Evolutionary conservation across 208 protist genomes (phyloP), one percentile per base, ranked within the genome.

Genomic region (Wallacemonas rigidus): DNA sequence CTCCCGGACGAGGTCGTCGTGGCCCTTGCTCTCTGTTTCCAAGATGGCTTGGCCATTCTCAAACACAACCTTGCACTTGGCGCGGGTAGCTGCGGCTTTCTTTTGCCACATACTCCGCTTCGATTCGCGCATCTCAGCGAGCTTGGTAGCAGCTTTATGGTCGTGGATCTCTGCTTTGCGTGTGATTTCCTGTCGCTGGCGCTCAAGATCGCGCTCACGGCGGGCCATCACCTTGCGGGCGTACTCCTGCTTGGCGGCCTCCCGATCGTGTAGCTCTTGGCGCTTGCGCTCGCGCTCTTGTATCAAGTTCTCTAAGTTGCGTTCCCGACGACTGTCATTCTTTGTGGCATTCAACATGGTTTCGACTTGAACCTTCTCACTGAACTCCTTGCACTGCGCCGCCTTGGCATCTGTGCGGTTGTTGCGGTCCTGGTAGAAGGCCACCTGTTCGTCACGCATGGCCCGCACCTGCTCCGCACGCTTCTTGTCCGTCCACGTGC

Each of bases 391-490:
- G 72, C 82, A 87, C 60, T 81, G 58, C 15, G 53, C 67, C 44
- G 83, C 82, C 67, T 82, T 81, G 1, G 76, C 76, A 58, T 83
- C 83, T 8, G 75, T 69, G 69, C 71, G 63, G 8, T 81, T 68
- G 73, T 92, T 92, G 41, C 80, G 79, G 45, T 86, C 72, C 38
- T 65, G 75, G 72, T 85, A 91, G 67, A 90, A 90, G 67, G 77
- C 71, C 2, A 81, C 60, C 69, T 85, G 79, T 41, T 83, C 68
- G 26, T 71, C 69, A 26, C 82, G 79, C 72, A 87, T 76, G 51
- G 88, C 82, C 39, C 78, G 50, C 11, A 89, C 76, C 39, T 79
- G 67, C 39, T 81, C 79, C 1, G 76, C 38, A 17, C 80, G 77
- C 65, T 89, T 63, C 77, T 91, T 87, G 51, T 88, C 76, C 12